Base-by-base conservation (phyloP, 768 basidiomycete genomes). In the Neoboletus brunneissimus region DNA sequence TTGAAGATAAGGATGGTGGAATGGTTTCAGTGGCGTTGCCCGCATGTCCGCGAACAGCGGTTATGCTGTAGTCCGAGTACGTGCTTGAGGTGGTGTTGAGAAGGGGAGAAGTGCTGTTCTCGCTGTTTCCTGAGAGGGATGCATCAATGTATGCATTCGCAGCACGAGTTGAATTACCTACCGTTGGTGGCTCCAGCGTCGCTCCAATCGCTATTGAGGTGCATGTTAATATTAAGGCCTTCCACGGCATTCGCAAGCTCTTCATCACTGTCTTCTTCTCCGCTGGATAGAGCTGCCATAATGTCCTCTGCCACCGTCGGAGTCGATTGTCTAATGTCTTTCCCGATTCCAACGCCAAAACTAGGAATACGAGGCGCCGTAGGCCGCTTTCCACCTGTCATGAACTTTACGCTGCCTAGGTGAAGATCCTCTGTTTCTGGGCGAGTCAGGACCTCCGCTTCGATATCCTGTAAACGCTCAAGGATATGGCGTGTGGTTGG, bases 351-450 rank as follows among this genome's bases (percentile, higher is more conserved):
- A 73, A 84, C 75, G 0, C 89, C 89, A 67, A 94, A 94, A 73
- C 90, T 94, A 1, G 91, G 91, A 57, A 94, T 94, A 16, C 92
- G 79, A n/a, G 86, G 89, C 1, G 76, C 83, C 0, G 42, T 72
- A 9, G 84, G 81, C 18, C 87, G 79, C 69, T 82, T 87, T 4
- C 78, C 77, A 11, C 83, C 83, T 1, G 85, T 82, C 77, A 95
- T 82, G 57, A 96, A 88, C 63, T 86, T 88, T 73, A 97, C 77
- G 57, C 89, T 93, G 8, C 94, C 93, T 34, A 95, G 81, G 71
- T 94, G 89, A 43, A 84, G 77, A 58, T 89, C 86, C 32, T 85
- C 84, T 9, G 77, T 78, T 57, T 88, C 86, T 1, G 85, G 80
- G 7, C 88, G 79, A 12, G 81, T 71, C 9, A 95, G 74, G 4